phyloP scores from a whole-genome alignment of 2,329 filamentous ascomycete species.

The Tolypocladium ophioglossoides region DNA sequence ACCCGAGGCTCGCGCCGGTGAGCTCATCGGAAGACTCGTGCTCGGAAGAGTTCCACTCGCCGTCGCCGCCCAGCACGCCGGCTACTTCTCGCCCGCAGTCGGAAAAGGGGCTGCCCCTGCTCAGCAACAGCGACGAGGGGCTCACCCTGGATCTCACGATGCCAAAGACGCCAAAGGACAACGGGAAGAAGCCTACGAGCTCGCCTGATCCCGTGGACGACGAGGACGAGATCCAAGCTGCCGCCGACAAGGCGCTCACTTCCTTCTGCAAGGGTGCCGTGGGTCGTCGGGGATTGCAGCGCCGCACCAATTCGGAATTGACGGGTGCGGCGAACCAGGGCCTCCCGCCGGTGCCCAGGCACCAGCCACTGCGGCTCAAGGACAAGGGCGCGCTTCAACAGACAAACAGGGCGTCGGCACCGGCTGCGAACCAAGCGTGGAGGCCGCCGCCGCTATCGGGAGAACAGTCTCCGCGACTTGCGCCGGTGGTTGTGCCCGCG shows the following conservation, averaged over 20 bases:
- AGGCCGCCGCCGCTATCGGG: background rate
- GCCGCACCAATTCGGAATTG: slow-evolving; percentile 8
- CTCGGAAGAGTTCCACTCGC: slow-evolving; percentile 25
- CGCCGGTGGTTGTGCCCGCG: background rate
- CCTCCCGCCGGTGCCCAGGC: slow-evolving; percentile 26
- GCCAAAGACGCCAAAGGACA: background rate
- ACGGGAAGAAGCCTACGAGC: slow-evolving; percentile 1
- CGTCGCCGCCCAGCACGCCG: slow-evolving; percentile 25
- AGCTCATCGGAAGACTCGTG: slow-evolving; percentile 27
- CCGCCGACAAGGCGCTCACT: slow-evolving; percentile 9
- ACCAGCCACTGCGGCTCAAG: slow-evolving; percentile 24
- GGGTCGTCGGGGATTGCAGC: slow-evolving; percentile 3
- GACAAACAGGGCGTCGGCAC: background rate
- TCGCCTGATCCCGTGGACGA: slow-evolving; percentile 3
- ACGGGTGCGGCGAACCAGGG: slow-evolving; percentile 4
- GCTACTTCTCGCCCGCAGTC: slow-evolving; percentile 30
- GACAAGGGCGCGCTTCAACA: slow-evolving; percentile 5
- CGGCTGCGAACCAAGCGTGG: background rate
- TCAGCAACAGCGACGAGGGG: slow-evolving; percentile 3
- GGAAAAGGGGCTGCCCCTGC: slow-evolving; percentile 19
- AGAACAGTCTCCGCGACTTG: background rate
- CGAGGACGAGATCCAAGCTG: slow-evolving; percentile 7
- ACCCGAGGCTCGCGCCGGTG: slow-evolving; percentile 4
- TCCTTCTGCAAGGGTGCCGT: slow-evolving; percentile 9
- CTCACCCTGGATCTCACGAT: background rate